A percentile compares a stretch with the other conserved stretches of the same genome.
Evolutionary conservation across 768 basidiomycete genomes (phyloP).

Genomic region (Daedalea quercina): DNA sequence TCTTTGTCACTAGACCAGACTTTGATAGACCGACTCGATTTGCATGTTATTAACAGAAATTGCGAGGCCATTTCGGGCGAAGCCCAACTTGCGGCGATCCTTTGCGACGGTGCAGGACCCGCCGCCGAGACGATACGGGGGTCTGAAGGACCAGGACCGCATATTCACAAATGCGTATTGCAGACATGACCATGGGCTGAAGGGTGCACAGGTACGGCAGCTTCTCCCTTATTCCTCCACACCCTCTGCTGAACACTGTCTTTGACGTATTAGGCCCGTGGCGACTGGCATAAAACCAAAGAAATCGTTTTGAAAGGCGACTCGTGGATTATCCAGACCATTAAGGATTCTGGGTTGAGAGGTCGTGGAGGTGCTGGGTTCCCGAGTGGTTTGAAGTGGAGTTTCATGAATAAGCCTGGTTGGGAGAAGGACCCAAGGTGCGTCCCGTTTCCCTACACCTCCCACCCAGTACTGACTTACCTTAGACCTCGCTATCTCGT

Average conservation of each 20-base stretch:
- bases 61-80: conserved; percentile 23
- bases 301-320: conserved; percentile 95
- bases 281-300: conserved; percentile 98
- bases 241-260: neutral
- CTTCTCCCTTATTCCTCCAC: neutral
- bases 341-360: conserved; percentile 93
- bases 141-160: conserved; percentile 89
- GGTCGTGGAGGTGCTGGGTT: conserved; percentile 97
- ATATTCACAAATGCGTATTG: conserved; percentile 91
- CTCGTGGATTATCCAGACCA: conserved; percentile 92
- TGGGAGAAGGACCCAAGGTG: conserved; percentile 93
- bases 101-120: conserved; percentile 76
- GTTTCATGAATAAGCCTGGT: conserved; percentile 99
- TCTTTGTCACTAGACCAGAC: neutral
- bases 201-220: conserved; percentile 74
- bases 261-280: conserved; percentile 70
- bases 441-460: conserved; percentile 8
- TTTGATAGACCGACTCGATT: too few species aligned
- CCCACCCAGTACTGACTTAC: neutral
- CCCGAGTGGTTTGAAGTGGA: conserved; percentile 95
- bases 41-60: conserved; percentile 10
- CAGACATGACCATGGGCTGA: conserved; percentile 86
- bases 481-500: conserved; percentile 89
- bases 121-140: conserved; percentile 90
- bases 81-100: conserved; percentile 17